Evolutionary conservation across 805 yeast species (phyloP).

Genomic region (Priceomyces medius): DNA sequence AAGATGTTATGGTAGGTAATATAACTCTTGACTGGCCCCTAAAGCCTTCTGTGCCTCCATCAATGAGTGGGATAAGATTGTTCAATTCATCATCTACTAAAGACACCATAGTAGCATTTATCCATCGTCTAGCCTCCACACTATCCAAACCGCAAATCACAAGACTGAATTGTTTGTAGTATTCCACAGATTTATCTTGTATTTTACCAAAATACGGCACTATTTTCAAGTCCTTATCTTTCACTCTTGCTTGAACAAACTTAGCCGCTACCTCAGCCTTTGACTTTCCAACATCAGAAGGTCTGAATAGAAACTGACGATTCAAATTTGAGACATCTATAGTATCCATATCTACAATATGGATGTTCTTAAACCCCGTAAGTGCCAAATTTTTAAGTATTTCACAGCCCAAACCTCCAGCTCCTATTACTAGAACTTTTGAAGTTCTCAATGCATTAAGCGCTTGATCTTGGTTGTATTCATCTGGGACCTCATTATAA

Average conservation of each 20-base stretch:
- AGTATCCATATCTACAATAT: constrained; percentile 80
- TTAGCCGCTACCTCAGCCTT: constrained; percentile 67
- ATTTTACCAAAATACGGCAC: constrained; percentile 64
- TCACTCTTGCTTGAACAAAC: constrained; percentile 49
- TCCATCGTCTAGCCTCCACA: constrained; percentile 88
- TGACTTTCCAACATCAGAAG: constrained; percentile 58
- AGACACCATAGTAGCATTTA: constrained; percentile 64
- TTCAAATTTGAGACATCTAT: constrained; percentile 75
- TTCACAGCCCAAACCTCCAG: constrained; percentile 85
- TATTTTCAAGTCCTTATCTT: constrained; percentile 38
- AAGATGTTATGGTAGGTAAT: constrained; percentile 79
- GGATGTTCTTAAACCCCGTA: constrained; percentile 63
- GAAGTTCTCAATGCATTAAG: constrained; percentile 18
- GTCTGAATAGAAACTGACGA: constrained; percentile 70
- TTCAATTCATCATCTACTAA: constrained; percentile 52
- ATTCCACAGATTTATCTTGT: constrained; percentile 55
- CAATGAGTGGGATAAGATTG: constrained; percentile 55
- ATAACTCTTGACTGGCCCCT: constrained; percentile 88
- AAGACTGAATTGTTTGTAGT: constrained; percentile 65
- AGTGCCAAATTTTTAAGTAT: constrained; percentile 68
- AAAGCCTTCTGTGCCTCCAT: constrained; percentile 95
- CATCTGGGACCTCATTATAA: constrained; percentile 38
- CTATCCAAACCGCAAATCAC: constrained; percentile 88
- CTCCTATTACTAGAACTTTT: constrained; percentile 57
- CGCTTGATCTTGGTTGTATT: constrained; percentile 25